A percentile compares a stretch with the other conserved stretches of the same genome.
Conservation (phyloP, 805 yeast genomes). For the Cyberlindnera maritima region DNA sequence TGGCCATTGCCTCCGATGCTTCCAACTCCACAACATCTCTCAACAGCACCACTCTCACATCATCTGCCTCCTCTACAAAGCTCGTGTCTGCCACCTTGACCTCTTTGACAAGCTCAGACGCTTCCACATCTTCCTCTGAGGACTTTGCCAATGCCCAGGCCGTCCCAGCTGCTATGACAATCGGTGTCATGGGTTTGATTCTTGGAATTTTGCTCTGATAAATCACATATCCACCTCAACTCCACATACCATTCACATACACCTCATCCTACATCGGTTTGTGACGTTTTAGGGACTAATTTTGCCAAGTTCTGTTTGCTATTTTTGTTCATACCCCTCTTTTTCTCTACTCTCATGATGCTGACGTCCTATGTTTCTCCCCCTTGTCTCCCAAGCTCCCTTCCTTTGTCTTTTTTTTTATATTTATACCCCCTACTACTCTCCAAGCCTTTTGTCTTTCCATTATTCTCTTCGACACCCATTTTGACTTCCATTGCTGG, state of each 20-base stretch:
- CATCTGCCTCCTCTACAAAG: constrained; percentile 18
- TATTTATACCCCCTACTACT: too few relatives aligned
- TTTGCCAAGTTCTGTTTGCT: not conserved
- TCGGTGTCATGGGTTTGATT: constrained; percentile 28
- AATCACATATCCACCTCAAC: not conserved
- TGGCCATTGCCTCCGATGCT: constrained; percentile 41
- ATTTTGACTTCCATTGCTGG: constrained; percentile 8
- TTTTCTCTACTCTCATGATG: constrained; percentile 5
- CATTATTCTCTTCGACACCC: not conserved
- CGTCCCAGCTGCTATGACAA: constrained; percentile 27
- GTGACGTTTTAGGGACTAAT: not conserved
- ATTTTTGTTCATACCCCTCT: not conserved
- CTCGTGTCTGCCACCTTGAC: constrained; percentile 21
- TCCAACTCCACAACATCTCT: constrained; percentile 28
- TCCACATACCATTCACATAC: not conserved
- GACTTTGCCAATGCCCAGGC: constrained; percentile 29
- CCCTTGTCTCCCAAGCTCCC: too few relatives aligned
- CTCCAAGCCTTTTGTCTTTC: not conserved
- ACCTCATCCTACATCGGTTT: not conserved
- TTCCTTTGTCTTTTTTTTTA: not conserved
- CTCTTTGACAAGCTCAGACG: constrained; percentile 20
- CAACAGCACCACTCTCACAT: constrained; percentile 36
- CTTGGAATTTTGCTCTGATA: constrained; percentile 28
- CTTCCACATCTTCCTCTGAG: constrained; percentile 32
- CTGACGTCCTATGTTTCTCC: constrained; percentile 1